Base-by-base conservation (phyloP, 768 basidiomycete species). In the Steccherinum ochraceum region DNA sequence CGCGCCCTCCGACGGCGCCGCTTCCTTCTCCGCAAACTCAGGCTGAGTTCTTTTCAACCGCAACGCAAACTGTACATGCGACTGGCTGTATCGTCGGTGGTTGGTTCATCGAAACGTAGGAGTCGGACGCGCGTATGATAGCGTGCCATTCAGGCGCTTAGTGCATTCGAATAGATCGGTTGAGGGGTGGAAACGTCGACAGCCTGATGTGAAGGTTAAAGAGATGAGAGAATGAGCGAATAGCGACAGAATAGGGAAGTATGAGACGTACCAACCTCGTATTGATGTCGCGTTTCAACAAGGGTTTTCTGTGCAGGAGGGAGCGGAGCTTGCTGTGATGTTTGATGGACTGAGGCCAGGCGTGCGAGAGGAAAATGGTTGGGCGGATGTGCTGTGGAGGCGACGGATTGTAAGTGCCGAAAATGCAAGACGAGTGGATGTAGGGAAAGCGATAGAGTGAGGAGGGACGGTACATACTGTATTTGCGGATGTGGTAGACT, bases 91-190 rank as follows among this genome's bases (percentile, higher is more conserved):
- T 16, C 30, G 16, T 7, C 30, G 7, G 30, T 35, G 30, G 30
- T 7, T 16, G 30, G 30, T 35, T 35, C 7, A 16, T 35, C 30
- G 87, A 84, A 54, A 97, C 77, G 68, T 77, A 86, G 0, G 85
- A 83, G 53, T 92, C 80, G 57, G 94, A 87, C 0, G 91, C 92
- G 5, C 89, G 86, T 3, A 83, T 83, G 60, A 99, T 92, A 0
- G 93, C 93, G 44, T 98, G 81, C 96, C 96, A 99, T 63, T 92
- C 83, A 0, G 85, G 84, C 60, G 97, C 93, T 66, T 80, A 96
- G 12, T 77, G 75, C 18, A 97, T 13, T 25, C 39, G 50, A 10
- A 16, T 11, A 3, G 54, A 50, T 12, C n/a, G 52, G 27, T 21
- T 10, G 18, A n/a, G 43, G 45, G 10, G 47, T 21, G 19, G 52